Evolutionary conservation across 345 rosid genomes (phyloP), one percentile per base, ranked within the genome.

Genomic region (Acer saccharum): DNA sequence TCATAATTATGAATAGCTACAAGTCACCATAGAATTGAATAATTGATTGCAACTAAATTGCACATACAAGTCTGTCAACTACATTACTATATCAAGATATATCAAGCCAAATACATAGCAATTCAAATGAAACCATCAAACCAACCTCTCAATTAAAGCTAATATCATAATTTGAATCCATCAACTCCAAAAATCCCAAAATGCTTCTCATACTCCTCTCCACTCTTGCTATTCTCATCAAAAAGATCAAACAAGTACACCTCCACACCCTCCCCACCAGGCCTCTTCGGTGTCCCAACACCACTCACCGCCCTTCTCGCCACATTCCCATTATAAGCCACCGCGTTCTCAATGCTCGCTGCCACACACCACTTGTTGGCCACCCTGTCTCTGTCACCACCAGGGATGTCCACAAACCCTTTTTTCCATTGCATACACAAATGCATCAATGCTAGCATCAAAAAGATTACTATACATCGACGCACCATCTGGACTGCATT

Each of bases 301-400:
- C 71, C 43, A 46, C 70, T 1, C 79, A 35, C 12, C 18, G 85
- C 76, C 11, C 75, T 68, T 16, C 79, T 77, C 69, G 29, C 83
- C 46, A 83, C 83, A 27, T 87, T 81, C 69, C 69, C 69, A 35
- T 79, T 83, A 60, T 74, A 87, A 0, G 76, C 76, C 77, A 72
- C 57, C 7, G 85, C 85, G 27, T 83, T 83, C 3, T 75, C 80
- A 4, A 23, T 29, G 50, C 83, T 65, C 0, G 88, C 75, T 0
- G 73, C 81, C 68, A 68, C 63, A 2, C 79, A 6, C 86, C 86
- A 4, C 68, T 77, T 0, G 86, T 80, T 0, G 88, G 85, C 89
- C 89, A 86, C 20, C 89, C 89, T n/a, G 78, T 83, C 73, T 86
- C 89, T 13, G 85, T 79, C 11, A 83, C 78, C 4, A 86, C 80